Evolutionary conservation across 2,329 filamentous ascomycete species (phyloP).

Genomic region (Colletotrichum abscissum): DNA sequence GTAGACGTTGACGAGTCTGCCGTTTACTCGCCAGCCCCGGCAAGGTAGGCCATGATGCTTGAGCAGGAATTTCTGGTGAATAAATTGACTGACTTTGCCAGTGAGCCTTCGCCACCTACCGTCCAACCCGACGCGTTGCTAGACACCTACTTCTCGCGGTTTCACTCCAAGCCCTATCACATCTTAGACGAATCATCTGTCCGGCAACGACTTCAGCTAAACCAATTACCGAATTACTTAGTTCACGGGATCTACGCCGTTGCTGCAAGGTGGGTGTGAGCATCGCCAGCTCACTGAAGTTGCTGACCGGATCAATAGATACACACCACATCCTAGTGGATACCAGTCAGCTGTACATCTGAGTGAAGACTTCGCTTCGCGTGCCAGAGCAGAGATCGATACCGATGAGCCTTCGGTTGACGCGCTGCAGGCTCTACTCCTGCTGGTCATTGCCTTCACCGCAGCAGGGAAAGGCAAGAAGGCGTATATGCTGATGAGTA

Average conservation of each 20-base stretch:
- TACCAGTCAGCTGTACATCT: conserved; percentile 75
- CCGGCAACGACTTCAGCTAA: conserved; percentile 76
- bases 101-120: conserved; percentile 56
- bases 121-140: conserved; percentile 72
- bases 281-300: background rate
- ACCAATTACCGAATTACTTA: conserved; percentile 70
- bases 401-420: conserved; percentile 86
- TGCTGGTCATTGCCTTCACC: conserved; percentile 81
- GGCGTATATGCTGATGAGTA: conserved; percentile 87
- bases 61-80: background rate
- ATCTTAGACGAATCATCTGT: conserved; percentile 83
- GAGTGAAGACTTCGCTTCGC: conserved; percentile 79
- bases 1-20: conserved; percentile 50
- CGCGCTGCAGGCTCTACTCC: conserved; percentile 77
- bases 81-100: conserved; percentile 39
- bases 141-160: conserved; percentile 82
- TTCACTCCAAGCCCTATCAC: conserved; percentile 85
- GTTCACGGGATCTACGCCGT: conserved; percentile 70
- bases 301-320: conserved; percentile 59
- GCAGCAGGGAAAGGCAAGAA: conserved; percentile 85
- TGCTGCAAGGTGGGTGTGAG: conserved; percentile 64
- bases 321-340: conserved; percentile 74
- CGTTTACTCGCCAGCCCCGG: conserved; percentile 55
- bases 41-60: conserved; percentile 44
- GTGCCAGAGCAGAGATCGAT: conserved; percentile 77